Conservation (phyloP, 805 yeast species). For the Teunomyces stri region DNA sequence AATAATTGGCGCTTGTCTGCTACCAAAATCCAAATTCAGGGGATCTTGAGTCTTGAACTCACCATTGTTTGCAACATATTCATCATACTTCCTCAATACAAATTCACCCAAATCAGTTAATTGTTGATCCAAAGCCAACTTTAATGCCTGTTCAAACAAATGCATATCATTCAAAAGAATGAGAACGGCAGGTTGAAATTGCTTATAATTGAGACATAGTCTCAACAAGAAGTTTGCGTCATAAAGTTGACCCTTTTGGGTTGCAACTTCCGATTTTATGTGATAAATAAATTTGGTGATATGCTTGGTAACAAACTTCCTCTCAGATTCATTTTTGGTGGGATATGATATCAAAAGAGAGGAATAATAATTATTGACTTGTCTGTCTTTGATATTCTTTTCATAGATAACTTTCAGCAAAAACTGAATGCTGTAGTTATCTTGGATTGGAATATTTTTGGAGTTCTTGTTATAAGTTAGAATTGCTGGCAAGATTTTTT, state of each 20-base stretch:
- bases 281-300: slow-evolving; percentile 30
- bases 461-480: slow-evolving; percentile 59
- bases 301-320: slow-evolving; percentile 39
- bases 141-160: slow-evolving; percentile 77
- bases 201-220: slow-evolving; percentile 59
- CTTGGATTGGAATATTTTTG: slow-evolving; percentile 35
- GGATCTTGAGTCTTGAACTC: slow-evolving; percentile 7
- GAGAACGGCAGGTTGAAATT: slow-evolving; percentile 64
- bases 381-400: slow-evolving; percentile 38
- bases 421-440: slow-evolving; percentile 67
- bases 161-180: slow-evolving; percentile 64
- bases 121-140: slow-evolving; percentile 62
- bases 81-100: slow-evolving; percentile 33
- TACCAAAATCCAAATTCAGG: slow-evolving; percentile 1
- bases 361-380: slow-evolving; percentile 68
- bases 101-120: slow-evolving; percentile 52
- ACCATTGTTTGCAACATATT: slow-evolving; percentile 14
- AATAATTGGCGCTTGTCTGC: neutral
- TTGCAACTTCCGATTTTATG: slow-evolving; percentile 14
- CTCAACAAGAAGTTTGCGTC: slow-evolving; percentile 77
- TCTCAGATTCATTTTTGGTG: slow-evolving; percentile 29
- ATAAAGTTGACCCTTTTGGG: slow-evolving; percentile 27
- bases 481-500: slow-evolving; percentile 71
- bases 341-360: slow-evolving; percentile 58
- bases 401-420: slow-evolving; percentile 48